Evolutionary conservation across 1,284 basidiomycete genomes (phyloP).

Genomic region (Boletellus deceptivus): DNA sequence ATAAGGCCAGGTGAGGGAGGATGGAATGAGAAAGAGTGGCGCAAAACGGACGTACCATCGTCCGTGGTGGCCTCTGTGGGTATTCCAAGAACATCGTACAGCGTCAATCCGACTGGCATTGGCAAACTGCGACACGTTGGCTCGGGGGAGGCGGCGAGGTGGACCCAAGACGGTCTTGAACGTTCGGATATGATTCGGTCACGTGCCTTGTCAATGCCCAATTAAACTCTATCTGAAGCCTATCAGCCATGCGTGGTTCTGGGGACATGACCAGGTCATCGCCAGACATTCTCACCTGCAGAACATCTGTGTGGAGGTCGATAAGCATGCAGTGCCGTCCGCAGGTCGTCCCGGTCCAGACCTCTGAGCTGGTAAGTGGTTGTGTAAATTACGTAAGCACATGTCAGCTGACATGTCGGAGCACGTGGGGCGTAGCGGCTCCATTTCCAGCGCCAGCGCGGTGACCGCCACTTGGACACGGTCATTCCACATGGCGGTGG

Average conservation of each 20-base stretch:
- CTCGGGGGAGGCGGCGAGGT: background rate
- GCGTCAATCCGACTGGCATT: conserved; percentile 32
- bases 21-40: background rate
- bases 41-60: conserved; percentile 32
- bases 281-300: no score
- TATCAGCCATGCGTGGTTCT: background rate
- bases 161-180: conserved; percentile 9
- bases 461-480: no score
- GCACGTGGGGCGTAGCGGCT: no score
- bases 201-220: conserved; percentile 7
- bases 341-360: no score
- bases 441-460: background rate
- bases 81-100: conserved; percentile 36
- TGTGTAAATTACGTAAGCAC: no score
- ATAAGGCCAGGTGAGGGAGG: background rate
- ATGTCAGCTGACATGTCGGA: conserved; percentile 23
- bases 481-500: no score
- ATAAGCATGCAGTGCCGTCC: no score
- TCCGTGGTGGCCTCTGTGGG: conserved; percentile 32
- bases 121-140: conserved; percentile 2
- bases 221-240: background rate
- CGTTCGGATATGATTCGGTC: conserved; percentile 1
- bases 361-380: no score
- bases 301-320: no score
- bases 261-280: no score